Conservation (phyloP, 2,329 filamentous ascomycete species). For the Penicillium sclerotiorum region DNA sequence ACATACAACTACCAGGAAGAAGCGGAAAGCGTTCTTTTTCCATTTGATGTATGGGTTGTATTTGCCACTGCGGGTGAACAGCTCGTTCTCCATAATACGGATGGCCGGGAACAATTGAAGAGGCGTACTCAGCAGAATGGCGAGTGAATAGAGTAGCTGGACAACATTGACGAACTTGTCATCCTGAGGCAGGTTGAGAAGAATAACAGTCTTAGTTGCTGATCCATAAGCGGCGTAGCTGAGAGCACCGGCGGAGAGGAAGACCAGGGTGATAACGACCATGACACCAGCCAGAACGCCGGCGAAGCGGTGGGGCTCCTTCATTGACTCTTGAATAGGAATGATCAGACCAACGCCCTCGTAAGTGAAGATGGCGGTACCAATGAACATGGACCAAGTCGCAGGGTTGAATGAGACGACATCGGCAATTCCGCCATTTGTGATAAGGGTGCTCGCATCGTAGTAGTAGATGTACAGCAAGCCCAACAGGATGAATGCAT, state of each 20-base stretch:
- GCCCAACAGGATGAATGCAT: constrained; percentile 90
- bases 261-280: constrained; percentile 90
- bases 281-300: constrained; percentile 86
- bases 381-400: constrained; percentile 97
- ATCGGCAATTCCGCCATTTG: constrained; percentile 74
- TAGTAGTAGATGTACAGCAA: constrained; percentile 95
- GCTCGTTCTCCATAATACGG: constrained; percentile 89
- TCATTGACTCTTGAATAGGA: constrained; percentile 97
- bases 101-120: constrained; percentile 98
- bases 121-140: constrained; percentile 93
- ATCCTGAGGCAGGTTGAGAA: constrained; percentile 95
- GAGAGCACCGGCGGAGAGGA: constrained; percentile 86
- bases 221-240: constrained; percentile 97
- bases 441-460: constrained; percentile 80
- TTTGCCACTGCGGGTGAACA: constrained; percentile 93
- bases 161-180: constrained; percentile 93
- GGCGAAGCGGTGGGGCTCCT: constrained; percentile 85
- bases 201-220: constrained; percentile 91
- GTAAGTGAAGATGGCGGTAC: constrained; percentile 98
- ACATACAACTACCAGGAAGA: constrained; percentile 86
- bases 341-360: constrained; percentile 98
- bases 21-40: constrained; percentile 98
- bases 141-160: constrained; percentile 95
- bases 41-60: constrained; percentile 99
- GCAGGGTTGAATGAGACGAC: constrained; percentile 87